These are phyloP conservation scores for Candida chilensis DNA, from an alignment of 805 yeast genomes.

Conservation along the genomic window DNA sequence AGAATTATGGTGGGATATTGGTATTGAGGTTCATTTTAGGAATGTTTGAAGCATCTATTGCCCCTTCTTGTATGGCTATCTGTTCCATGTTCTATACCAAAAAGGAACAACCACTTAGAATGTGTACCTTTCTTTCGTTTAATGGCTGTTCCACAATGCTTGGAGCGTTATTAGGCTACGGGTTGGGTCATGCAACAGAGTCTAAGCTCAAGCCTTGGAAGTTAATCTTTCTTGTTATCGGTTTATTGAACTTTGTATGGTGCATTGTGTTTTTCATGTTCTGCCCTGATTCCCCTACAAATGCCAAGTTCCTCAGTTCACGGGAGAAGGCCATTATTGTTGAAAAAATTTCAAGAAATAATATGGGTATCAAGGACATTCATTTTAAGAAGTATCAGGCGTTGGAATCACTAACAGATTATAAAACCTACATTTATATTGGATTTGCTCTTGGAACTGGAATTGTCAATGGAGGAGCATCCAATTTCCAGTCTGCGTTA, in stretches of 20 bases:
- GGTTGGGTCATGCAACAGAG: slow-evolving; percentile 17
- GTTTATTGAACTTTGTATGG: too few relatives aligned
- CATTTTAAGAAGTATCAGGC: slow-evolving; percentile 11
- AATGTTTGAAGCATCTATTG: slow-evolving; percentile 19
- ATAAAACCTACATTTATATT: slow-evolving; percentile 10
- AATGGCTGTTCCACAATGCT: too few relatives aligned
- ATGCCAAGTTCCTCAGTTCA: slow-evolving; percentile 19
- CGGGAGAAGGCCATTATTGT: slow-evolving; percentile 37
- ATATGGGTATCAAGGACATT: slow-evolving; percentile 15
- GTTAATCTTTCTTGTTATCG: slow-evolving; percentile 6
- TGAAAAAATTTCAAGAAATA: slow-evolving; percentile 10
- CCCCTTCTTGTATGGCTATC: slow-evolving; percentile 22
- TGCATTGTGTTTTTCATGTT: too few relatives aligned
- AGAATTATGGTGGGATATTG: slow-evolving; percentile 7
- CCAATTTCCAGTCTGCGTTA: too few relatives aligned
- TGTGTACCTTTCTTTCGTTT: too few relatives aligned
- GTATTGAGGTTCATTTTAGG: slow-evolving; percentile 6
- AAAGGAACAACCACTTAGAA: slow-evolving; percentile 18
- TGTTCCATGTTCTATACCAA: slow-evolving; percentile 19
- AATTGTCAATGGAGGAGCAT: too few relatives aligned
- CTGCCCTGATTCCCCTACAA: slow-evolving; percentile 15
- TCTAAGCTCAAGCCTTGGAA: slow-evolving; percentile 14
- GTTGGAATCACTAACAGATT: slow-evolving; percentile 12
- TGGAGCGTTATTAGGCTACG: slow-evolving; percentile 22
- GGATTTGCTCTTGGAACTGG: slow-evolving; percentile 14